Base-by-base conservation (phyloP, 306 rosid genomes). In the Trifolium subterraneum region DNA sequence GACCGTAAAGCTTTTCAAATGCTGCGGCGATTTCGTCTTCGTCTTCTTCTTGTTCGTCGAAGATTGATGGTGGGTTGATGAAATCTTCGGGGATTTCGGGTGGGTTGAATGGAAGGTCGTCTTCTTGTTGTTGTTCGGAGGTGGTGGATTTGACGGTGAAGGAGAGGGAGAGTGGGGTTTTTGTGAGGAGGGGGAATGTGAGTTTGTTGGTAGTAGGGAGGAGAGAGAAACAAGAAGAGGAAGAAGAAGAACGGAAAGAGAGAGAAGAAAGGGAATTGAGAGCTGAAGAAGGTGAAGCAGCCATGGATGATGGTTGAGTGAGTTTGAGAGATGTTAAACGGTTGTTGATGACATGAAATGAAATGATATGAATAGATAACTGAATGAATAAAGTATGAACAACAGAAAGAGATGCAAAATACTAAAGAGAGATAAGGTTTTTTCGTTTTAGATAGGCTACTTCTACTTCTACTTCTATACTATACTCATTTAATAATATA, bases 1-100 rank as follows among this genome's bases (percentile, higher is more conserved):
- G 89, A 1, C 99, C 99, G 51, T 94, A 94, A 1, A 88, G 76
- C 67, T 92, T 93, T 80, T 94, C 99, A 42, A 87, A 94, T 0
- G 96, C 97, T 2, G 87, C 76, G 56, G 97, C 89, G 6, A 90
- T 81, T 68, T 94, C 93, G 0, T 94, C 99, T 65, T 94, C 96
- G 23, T 83, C 13, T 72, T 94, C 99, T 42, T 67, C 1, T 0
- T 92, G 93, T 1, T 89, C 97, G 0, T 92, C 97, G 72, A 87
- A 92, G 71, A 94, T 70, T 73, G 90, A 85, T 1, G 93, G 87
- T 1, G 92, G 92, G 2, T 86, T 7, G 4, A 86, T 74, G 78
- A 89, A 94, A 64, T 81, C 94, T 71, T 94, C 97, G 1, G 97
- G 98, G 55, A 33, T 15, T 73, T 86, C 93, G 0, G 98, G 97